Conservation (phyloP, 2,329 filamentous ascomycete species). For the Epichloe aotearoae region DNA sequence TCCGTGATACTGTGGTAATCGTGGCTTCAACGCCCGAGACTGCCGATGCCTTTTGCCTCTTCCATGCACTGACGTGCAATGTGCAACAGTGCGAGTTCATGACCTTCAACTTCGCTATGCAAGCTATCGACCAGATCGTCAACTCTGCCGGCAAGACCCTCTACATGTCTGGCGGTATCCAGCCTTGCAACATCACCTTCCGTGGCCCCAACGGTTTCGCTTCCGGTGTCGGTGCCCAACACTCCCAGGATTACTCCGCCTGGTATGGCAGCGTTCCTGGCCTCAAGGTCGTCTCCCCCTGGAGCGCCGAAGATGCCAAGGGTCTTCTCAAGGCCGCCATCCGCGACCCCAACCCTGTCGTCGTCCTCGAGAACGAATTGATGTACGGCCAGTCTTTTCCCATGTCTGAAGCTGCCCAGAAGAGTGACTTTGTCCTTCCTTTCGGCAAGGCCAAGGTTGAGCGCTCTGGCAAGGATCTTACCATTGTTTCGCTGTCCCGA, state of each 20-base stretch:
- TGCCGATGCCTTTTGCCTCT: background rate
- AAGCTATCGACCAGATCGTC: constrained; percentile 98
- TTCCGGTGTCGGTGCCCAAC: constrained; percentile 86
- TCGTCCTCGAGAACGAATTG: constrained; percentile 76
- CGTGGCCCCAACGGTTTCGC: constrained; percentile 98
- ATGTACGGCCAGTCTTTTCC: constrained; percentile 93
- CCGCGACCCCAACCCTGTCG: constrained; percentile 92
- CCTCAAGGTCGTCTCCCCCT: constrained; percentile 95
- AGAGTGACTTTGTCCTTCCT: constrained; percentile 90
- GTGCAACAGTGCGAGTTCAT: constrained; percentile 82
- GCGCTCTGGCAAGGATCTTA: constrained; percentile 88
- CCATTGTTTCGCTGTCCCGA: constrained; percentile 86
- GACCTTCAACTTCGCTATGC: constrained; percentile 99
- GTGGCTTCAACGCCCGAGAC: background rate
- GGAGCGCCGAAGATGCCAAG: constrained; percentile 97
- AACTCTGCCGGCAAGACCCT: constrained; percentile 98
- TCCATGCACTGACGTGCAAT: constrained; percentile 2
- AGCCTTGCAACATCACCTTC: constrained; percentile 99
- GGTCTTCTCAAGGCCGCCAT: constrained; percentile 96
- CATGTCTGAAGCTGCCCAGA: constrained; percentile 94
- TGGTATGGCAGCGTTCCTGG: constrained; percentile 99
- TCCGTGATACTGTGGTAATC: too few relatives aligned
- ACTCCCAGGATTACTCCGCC: constrained; percentile 96
- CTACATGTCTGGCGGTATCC: constrained; percentile 99
- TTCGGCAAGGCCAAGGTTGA: constrained; percentile 99